Evolutionary conservation across 495 filamentous ascomycete species (phyloP).

Genomic region (Neurospora discreta): DNA sequence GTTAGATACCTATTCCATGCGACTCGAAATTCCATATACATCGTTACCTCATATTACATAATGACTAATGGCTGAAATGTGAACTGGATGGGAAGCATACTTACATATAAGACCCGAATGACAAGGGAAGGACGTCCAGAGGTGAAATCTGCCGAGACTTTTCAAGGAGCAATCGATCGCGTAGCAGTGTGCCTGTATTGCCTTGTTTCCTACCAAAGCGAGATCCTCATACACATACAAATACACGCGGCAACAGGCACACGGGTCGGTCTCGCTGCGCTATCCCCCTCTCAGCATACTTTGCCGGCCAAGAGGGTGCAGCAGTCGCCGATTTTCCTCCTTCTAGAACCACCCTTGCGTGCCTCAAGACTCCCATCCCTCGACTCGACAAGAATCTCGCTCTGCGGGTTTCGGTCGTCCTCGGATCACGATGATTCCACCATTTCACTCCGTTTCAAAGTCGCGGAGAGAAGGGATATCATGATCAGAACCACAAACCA

Average conservation of each 20-base stretch:
- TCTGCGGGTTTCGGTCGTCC: neutral
- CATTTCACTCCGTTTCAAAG: neutral
- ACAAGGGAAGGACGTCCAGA: no score
- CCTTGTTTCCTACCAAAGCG: neutral
- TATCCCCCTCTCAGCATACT: neutral
- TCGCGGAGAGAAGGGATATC: neutral
- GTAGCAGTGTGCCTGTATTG: neutral
- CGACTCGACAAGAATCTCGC: neutral
- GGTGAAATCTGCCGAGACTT: neutral
- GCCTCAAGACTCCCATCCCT: neutral
- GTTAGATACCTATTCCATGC: neutral
- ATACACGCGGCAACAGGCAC: neutral
- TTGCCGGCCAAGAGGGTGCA: neutral
- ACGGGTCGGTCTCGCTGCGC: neutral
- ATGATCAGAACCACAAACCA: neutral
- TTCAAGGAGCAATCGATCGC: neutral
- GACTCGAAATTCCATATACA: neutral
- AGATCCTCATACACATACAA: neutral
- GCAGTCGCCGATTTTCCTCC: neutral
- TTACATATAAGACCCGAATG: no score
- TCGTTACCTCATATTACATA: neutral
- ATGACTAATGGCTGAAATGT: neutral
- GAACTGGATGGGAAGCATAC: no score
- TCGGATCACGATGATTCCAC: neutral
- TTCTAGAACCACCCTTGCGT: neutral